Base-by-base conservation (phyloP, 2,329 filamentous ascomycete species). In the Fusarium oxysporum region DNA sequence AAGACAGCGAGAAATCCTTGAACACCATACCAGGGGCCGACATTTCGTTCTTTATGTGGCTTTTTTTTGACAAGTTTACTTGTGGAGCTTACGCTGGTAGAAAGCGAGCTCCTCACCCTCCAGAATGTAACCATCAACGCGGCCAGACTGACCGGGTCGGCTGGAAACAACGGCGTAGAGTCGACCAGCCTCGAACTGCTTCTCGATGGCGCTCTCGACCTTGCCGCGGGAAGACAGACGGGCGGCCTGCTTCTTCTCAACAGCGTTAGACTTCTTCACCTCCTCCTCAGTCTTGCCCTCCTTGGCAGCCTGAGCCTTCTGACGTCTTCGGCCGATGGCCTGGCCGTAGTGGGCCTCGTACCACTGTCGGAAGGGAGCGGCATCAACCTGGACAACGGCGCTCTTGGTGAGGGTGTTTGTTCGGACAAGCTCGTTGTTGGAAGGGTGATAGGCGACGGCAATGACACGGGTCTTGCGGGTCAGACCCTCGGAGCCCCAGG, bases 351-450 rank as follows among this genome's bases (percentile, higher is more conserved):
- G 96, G 80, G 96, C 94, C 92, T 99, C 96, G 89, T 97, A 99
- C 96, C 96, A 99, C 89, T 98, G 96, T 86, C 96, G 91, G 94
- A 99, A 99, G 80, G 96, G 96, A 76, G 96, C 94, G 81, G 97
- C 96, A 87, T 99, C 96, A 87, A 99, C 89, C 91, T 99, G 96
- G 85, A 99, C 94, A 83, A 99, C 94, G 88, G 96, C 96, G 84
- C 94, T 94, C 89, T 95, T 97, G 91, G 96, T 99, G 85, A 99
- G 91, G 89, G 96, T 98, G 93, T 99, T 99, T 87, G 96, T 99
- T 84, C 96, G 96, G 90, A 99, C 95, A 81, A 99, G 92, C 90
- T 99, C 96, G 94, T 99, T 99, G 95, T 99, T 99, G 86, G 96
- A 98, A 75, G 96, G 97, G 89, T 99, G 97, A 93, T 95, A 99